Conservation (phyloP, 2,329 filamentous ascomycete genomes). For the Bertia moriformis region DNA sequence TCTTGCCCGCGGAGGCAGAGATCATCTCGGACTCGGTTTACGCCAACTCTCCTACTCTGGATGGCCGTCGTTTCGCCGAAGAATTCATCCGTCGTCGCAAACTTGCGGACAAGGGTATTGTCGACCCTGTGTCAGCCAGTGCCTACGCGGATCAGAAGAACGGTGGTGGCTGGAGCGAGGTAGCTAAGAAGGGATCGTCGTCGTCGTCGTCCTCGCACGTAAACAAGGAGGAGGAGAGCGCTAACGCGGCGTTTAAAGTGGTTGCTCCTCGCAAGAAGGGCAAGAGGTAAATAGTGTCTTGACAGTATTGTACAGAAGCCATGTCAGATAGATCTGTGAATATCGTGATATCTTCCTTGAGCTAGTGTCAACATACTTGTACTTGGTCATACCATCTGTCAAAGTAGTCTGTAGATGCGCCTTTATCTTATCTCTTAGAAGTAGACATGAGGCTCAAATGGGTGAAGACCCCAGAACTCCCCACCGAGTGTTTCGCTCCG, state of each 20-base stretch:
- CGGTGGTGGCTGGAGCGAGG: constrained; percentile 78
- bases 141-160: constrained; percentile 22
- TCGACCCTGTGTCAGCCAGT: constrained; percentile 54
- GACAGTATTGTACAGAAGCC: too few relatives aligned
- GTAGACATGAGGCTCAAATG: too few relatives aligned
- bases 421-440: too few relatives aligned
- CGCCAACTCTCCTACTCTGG: constrained; percentile 71
- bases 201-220: constrained; percentile 16
- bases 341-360: too few relatives aligned
- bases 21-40: constrained; percentile 87
- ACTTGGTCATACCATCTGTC: too few relatives aligned
- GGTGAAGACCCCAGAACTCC: too few relatives aligned
- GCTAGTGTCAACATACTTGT: too few relatives aligned
- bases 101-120: constrained; percentile 77
- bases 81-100: constrained; percentile 89
- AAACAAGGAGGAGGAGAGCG: constrained; percentile 17
- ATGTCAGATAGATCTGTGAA: too few relatives aligned
- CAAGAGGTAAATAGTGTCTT: constrained; percentile 1
- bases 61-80: constrained; percentile 82
- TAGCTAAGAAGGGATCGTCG: constrained; percentile 72
- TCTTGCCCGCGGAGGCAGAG: constrained; percentile 61
- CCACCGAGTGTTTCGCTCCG: too few relatives aligned
- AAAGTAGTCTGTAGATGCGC: too few relatives aligned
- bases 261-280: constrained; percentile 84
- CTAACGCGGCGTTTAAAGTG: constrained; percentile 67